Base-by-base conservation (phyloP, 140 eudicot species). In the Stevia rebaudiana region DNA sequence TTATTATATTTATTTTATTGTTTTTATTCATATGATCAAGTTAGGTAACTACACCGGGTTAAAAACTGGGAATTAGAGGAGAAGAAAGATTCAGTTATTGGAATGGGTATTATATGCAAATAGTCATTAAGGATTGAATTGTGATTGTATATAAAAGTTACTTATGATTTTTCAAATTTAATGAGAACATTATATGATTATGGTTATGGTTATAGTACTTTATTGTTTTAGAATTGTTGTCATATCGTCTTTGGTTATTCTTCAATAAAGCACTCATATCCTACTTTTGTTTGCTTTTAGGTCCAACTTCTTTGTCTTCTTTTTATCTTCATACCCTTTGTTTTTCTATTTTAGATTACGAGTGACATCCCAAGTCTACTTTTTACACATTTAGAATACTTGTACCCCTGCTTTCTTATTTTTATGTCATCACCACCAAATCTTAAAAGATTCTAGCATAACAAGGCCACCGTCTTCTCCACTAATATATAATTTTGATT, bases 351-450 rank as follows among this genome's bases (percentile, higher is more conserved):
- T 58, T 48, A 4, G 30, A 37, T 67, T 24, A 49, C 44, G 46
- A 39, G 31, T 44, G 28, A 48, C 19, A 13, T 39, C 67, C 19
- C 62, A 41, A 44, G 23, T 19, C 33, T 36, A 48, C 60, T 11
- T 75, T 75, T 51, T 59, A 50, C 50, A 58, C 64, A 58, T 67
- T n/a, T 49, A 9, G 74, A 19, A 50, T 48, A 25, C 37, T 21
- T 23, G 8, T n/a, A 30, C 62, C 59, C 21, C 64, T 25, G 48
- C 70, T 68, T 74, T 74, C 58, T 68, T 33, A 63, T 51, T 39
- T 74, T 16, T 51, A 75, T 75, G 70, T 68, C 75, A 75, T 68
- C 75, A 61, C 70, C 60, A 50, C 65, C 70, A 57, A 49, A 67
- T 74, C 46, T 50, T 24, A 50, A 57, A 42, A 59, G 57, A 8